Conservation (phyloP, 2,329 filamentous ascomycete genomes). For the Chaetomiaceae sp. region DNA sequence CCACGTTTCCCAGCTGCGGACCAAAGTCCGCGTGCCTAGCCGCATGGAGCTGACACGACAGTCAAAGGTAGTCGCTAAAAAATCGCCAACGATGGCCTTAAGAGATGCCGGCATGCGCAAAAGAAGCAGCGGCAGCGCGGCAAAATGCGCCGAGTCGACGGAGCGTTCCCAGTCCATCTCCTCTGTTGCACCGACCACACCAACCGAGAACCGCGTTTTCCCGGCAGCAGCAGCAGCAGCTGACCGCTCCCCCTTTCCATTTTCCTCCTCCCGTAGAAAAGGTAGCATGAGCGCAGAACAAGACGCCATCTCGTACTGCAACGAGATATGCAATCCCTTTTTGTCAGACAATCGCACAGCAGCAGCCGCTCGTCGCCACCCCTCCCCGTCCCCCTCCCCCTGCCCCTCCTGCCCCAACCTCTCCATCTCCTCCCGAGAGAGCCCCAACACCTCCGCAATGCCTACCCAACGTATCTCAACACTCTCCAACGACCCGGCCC, state of each 20-base stretch:
- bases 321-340: slow-evolving; percentile 41
- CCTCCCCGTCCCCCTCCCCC: not conserved
- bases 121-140: slow-evolving; percentile 49
- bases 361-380: not conserved
- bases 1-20: slow-evolving; percentile 50
- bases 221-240: too few relatives aligned
- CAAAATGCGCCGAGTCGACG: slow-evolving; percentile 32
- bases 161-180: slow-evolving; percentile 6
- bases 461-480: slow-evolving; percentile 47
- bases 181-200: not conserved
- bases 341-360: slow-evolving; percentile 20
- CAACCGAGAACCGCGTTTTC: slow-evolving; percentile 6
- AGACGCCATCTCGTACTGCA: slow-evolving; percentile 50
- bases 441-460: slow-evolving; percentile 25
- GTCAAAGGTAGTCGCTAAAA: slow-evolving; percentile 52
- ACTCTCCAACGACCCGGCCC: slow-evolving; percentile 41
- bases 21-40: slow-evolving; percentile 48
- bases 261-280: slow-evolving; percentile 5
- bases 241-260: not conserved
- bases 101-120: slow-evolving; percentile 53
- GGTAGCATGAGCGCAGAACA: slow-evolving; percentile 52
- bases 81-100: slow-evolving; percentile 46
- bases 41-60: slow-evolving; percentile 49
- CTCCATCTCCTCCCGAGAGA: not conserved
- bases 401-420: slow-evolving; percentile 12